Conservation (phyloP, 768 basidiomycete species). For the Trametopsis cervina region DNA sequence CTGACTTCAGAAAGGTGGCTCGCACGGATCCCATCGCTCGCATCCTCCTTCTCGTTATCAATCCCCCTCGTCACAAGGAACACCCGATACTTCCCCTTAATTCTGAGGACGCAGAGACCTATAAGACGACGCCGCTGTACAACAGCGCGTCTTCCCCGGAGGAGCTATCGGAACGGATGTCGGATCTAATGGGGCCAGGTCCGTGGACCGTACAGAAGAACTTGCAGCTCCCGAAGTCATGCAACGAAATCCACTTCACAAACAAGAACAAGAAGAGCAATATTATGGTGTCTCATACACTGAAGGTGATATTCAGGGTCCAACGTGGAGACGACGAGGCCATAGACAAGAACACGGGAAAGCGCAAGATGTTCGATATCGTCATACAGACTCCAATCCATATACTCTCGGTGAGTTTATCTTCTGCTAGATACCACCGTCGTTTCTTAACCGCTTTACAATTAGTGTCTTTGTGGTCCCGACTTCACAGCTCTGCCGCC, state of each 20-base stretch:
- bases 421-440: background rate
- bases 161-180: conserved; percentile 49
- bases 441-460: background rate
- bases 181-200: conserved; percentile 66
- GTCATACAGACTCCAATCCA: conserved; percentile 81
- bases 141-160: conserved; percentile 39
- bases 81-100: conserved; percentile 72
- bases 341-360: conserved; percentile 58
- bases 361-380: conserved; percentile 81
- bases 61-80: conserved; percentile 31
- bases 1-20: conserved; percentile 55
- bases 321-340: conserved; percentile 69
- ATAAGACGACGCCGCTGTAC: conserved; percentile 61
- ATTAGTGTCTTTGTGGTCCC: conserved; percentile 73
- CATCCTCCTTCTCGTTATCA: conserved; percentile 57
- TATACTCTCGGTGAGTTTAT: conserved; percentile 69
- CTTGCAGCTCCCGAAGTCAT: conserved; percentile 62
- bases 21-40: conserved; percentile 62
- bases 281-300: conserved; percentile 63
- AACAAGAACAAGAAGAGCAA: conserved; percentile 74
- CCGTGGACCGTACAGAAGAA: conserved; percentile 80
- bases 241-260: conserved; percentile 60
- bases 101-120: conserved; percentile 57
- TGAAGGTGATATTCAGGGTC: conserved; percentile 80
- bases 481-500: conserved; percentile 75